Conservation (phyloP, 495 filamentous ascomycete species). For the Aspergillus hancockii region DNA sequence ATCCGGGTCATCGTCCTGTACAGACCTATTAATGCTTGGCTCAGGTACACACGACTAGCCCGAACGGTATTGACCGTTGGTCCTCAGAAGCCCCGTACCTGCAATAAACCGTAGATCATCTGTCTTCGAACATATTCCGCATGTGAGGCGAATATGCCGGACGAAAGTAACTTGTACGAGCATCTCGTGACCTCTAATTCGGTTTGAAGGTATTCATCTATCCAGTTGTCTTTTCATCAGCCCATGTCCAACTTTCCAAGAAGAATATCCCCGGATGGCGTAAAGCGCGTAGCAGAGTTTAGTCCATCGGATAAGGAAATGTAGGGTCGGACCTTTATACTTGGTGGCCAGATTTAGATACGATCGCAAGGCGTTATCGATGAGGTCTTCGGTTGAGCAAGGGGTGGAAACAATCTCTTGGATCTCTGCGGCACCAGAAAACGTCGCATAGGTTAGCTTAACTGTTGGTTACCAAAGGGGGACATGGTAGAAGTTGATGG, state of each 20-base stretch:
- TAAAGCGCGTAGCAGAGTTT: neutral
- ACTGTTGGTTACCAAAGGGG: too few species aligned
- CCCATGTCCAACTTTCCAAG: neutral
- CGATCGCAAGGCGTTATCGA: conserved; percentile 82
- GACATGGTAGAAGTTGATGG: neutral
- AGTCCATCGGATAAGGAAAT: neutral
- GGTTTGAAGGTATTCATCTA: conserved; percentile 77
- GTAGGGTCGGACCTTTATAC: conserved; percentile 61
- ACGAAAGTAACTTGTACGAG: conserved; percentile 77
- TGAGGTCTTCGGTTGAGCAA: conserved; percentile 73
- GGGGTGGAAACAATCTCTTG: conserved; percentile 72
- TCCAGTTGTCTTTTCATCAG: conserved; percentile 9
- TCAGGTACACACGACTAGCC: neutral
- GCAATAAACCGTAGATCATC: conserved; percentile 86
- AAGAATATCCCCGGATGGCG: neutral
- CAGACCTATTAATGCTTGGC: conserved; percentile 3
- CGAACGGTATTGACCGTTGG: neutral
- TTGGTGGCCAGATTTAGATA: conserved; percentile 79
- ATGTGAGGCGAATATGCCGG: conserved; percentile 70
- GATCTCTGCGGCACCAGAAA: conserved; percentile 59
- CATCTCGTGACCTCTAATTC: conserved; percentile 85
- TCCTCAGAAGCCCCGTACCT: conserved; percentile 51
- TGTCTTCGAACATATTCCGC: conserved; percentile 88
- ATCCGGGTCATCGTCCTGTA: conserved; percentile 73
- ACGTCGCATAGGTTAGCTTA: conserved; percentile 10